Evolutionary conservation across 2,329 filamentous ascomycete species (phyloP), one percentile per base, ranked within the genome.

Genomic region (Diaporthe sp.): DNA sequence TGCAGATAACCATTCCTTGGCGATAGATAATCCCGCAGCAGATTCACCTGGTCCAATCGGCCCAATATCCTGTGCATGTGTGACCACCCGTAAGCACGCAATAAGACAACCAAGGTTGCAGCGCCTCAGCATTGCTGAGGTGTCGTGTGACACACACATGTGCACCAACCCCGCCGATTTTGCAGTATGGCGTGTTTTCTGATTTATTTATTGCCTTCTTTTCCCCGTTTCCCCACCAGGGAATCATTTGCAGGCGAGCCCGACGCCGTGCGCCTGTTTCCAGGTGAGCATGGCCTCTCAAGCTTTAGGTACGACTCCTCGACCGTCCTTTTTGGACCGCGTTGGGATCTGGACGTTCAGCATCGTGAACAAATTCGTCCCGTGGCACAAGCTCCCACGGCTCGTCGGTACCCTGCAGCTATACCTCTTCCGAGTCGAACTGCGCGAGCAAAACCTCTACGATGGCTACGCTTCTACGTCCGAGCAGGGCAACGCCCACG

Each of bases 371-470:
- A 70, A 22, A 22, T 70, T 70, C 4, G 34, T 70, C 13, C 34
- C 65, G 1, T 70, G 65, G 65, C 84, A 87, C 78, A 85, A 84
- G 74, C 81, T 88, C 0, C 85, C 86, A 1, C 80, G 80, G 9
- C 77, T 83, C 49, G 76, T 88, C 22, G 85, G 85, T 2, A 84
- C 83, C 12, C 75, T 87, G 73, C 88, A 88, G 75, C 80, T 87
- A 0, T 80, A 81, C 17, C 82, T 84, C 20, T 79, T 85, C 8
- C 83, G 86, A 55, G 81, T 84, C 55, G 86, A 87, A 77, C 81
- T 88, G 4, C 84, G 86, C 5, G 79, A 82, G 51, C 80, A 86
- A 71, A 88, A 88, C 72, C 82, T 88, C 2, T 78, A 86, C 78
- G 86, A 87, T 79, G 81, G 81, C 7, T 88, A 88, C 67, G 81